Evolutionary conservation across 2,329 filamentous ascomycete genomes (phyloP).

Genomic region (Penicillium rolfsii): DNA sequence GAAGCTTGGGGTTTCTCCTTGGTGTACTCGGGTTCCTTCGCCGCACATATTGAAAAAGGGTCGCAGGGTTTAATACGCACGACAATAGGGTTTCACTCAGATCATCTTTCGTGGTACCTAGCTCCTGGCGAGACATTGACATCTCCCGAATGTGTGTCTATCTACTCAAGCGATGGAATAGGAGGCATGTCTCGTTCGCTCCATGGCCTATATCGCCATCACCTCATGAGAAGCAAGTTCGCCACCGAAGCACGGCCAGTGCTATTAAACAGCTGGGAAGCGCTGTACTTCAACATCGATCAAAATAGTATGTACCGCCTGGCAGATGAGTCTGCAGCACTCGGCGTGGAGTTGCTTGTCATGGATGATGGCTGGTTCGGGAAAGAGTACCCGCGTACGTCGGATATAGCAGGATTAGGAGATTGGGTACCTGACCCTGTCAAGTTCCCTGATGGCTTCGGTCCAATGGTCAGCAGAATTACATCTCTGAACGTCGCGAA

Average conservation of each 20-base stretch:
- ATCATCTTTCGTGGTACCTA: constrained; percentile 63
- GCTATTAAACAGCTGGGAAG: constrained; percentile 69
- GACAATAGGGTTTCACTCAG: constrained; percentile 62
- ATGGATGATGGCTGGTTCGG: constrained; percentile 72
- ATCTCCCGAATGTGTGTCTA: constrained; percentile 65
- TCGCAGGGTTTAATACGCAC: constrained; percentile 65
- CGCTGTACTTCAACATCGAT: constrained; percentile 62
- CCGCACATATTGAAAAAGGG: constrained; percentile 62
- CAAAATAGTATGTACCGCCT: constrained; percentile 59
- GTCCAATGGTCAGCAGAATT: constrained; percentile 55
- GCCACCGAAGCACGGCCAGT: constrained; percentile 57
- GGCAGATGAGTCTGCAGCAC: constrained; percentile 59
- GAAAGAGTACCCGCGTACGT: constrained; percentile 60
- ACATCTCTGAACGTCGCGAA: constrained; percentile 55
- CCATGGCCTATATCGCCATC: constrained; percentile 64
- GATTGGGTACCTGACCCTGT: constrained; percentile 65
- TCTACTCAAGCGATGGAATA: constrained; percentile 63
- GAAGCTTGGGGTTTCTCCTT: constrained; percentile 68
- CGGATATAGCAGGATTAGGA: constrained; percentile 62
- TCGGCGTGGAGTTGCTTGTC: constrained; percentile 65
- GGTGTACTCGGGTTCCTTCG: constrained; percentile 66
- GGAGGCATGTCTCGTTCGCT: constrained; percentile 66
- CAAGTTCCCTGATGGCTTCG: constrained; percentile 62
- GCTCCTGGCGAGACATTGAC: constrained; percentile 60
- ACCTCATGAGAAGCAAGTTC: constrained; percentile 62